phyloP scores from a whole-genome alignment of 345 rosid genomes.

The Aegle marmelos region DNA sequence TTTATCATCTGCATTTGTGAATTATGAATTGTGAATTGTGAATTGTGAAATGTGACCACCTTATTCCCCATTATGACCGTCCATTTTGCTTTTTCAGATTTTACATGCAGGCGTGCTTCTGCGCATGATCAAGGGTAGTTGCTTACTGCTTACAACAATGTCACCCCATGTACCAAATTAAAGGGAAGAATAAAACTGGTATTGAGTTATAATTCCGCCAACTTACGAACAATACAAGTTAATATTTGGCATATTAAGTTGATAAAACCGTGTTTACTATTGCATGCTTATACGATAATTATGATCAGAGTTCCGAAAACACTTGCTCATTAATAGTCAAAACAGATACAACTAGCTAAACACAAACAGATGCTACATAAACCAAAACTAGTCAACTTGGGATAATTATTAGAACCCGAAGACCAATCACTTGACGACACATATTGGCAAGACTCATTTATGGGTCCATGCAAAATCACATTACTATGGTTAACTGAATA shows the following conservation, averaged over 20 bases:
- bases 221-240: no score
- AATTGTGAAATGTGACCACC: neutral
- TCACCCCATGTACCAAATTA: no score
- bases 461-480: neutral
- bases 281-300: neutral
- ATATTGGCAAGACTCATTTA: neutral
- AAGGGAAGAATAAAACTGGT: no score
- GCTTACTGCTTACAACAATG: no score
- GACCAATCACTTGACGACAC: slow-evolving; percentile 29
- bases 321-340: neutral
- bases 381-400: slow-evolving; percentile 25
- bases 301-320: no score
- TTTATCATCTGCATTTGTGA: neutral
- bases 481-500: neutral
- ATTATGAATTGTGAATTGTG: neutral
- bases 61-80: neutral
- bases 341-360: slow-evolving; percentile 1
- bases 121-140: neutral
- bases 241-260: no score
- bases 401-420: slow-evolving; percentile 16
- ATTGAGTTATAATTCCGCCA: no score
- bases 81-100: neutral
- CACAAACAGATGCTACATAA: slow-evolving; percentile 22
- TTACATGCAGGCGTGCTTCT: slow-evolving; percentile 21
- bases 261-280: neutral